Conservation (phyloP, 192 early-diverging fungal genomes). For the Coemansia sp. region DNA sequence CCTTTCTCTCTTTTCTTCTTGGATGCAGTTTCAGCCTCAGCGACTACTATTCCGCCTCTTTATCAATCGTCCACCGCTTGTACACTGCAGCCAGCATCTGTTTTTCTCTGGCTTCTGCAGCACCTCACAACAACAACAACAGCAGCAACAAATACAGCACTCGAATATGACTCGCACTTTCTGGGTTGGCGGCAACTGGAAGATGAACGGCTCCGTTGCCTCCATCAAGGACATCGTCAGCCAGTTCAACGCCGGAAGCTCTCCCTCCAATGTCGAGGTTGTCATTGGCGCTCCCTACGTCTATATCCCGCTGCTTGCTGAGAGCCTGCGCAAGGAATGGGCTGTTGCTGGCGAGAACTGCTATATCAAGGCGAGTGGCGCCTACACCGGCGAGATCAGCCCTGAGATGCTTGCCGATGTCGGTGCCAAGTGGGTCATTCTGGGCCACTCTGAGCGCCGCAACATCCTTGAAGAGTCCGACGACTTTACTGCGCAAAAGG, state of each 20-base stretch:
- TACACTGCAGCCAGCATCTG: not conserved
- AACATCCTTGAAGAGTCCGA: slow-evolving; percentile 88
- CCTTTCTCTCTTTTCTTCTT: not conserved
- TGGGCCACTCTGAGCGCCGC: slow-evolving; percentile 99
- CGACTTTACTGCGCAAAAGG: slow-evolving; percentile 90
- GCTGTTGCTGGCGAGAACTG: slow-evolving; percentile 96
- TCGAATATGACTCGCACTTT: slow-evolving; percentile 69
- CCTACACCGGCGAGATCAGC: slow-evolving; percentile 97
- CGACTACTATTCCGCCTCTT: slow-evolving; percentile 2
- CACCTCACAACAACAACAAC: slow-evolving; percentile 1
- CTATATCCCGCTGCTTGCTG: slow-evolving; percentile 82
- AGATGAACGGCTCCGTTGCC: slow-evolving; percentile 93
- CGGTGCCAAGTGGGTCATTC: slow-evolving; percentile 91
- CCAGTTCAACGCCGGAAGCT: slow-evolving; percentile 72
- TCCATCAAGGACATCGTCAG: slow-evolving; percentile 76
- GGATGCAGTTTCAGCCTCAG: not conserved
- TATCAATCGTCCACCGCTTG: not conserved
- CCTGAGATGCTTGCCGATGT: slow-evolving; percentile 96
- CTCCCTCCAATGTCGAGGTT: slow-evolving; percentile 81
- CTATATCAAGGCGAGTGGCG: slow-evolving; percentile 83
- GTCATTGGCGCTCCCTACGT: slow-evolving; percentile 94
- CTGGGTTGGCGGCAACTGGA: slow-evolving; percentile 91
- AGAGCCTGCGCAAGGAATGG: slow-evolving; percentile 77
- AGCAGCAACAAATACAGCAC: not conserved
- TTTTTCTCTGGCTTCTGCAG: slow-evolving; percentile 1